Percentiles rank a stretch among this genome's conserved stretches.
These are phyloP conservation scores for Ilyonectria destructans DNA, from an alignment of 2,329 filamentous ascomycete species.

Conservation along the genomic window DNA sequence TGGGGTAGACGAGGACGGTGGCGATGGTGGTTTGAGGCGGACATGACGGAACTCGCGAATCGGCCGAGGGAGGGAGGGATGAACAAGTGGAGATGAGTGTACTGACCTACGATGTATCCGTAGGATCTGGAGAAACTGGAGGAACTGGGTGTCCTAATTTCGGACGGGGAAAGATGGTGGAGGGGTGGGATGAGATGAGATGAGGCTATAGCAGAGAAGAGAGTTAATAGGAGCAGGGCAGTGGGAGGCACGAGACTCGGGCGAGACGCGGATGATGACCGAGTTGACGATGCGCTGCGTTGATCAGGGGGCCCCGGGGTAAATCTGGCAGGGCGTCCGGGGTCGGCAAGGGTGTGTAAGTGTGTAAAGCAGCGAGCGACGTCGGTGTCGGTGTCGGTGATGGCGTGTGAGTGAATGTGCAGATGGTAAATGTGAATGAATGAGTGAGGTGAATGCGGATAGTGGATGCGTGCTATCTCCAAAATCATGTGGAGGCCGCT, in stretches of 20 bases:
- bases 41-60: slow-evolving; percentile 40
- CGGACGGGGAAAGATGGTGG: slow-evolving; percentile 35
- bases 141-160: slow-evolving; percentile 34
- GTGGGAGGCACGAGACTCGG: slow-evolving; percentile 20
- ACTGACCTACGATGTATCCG: slow-evolving; percentile 36
- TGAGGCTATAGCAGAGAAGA: slow-evolving; percentile 9
- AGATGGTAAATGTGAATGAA: neutral
- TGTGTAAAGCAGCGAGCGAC: neutral
- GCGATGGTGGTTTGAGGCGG: slow-evolving; percentile 2
- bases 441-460: neutral
- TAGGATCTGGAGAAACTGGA: slow-evolving; percentile 16
- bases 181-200: slow-evolving; percentile 28
- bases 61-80: slow-evolving; percentile 23
- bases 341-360: slow-evolving; percentile 4
- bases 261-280: slow-evolving; percentile 43
- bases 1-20: slow-evolving; percentile 18
- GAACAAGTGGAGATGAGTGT: slow-evolving; percentile 25
- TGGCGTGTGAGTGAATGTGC: neutral
- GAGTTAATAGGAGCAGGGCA: neutral
- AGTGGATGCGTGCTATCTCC: slow-evolving; percentile 3
- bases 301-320: slow-evolving; percentile 35
- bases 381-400: neutral
- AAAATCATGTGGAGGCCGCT: neutral
- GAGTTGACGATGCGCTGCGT: slow-evolving; percentile 38
- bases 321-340: slow-evolving; percentile 28